Percentiles rank a stretch among this genome's conserved stretches.
Evolutionary conservation across 768 basidiomycete genomes (phyloP).

Genomic region (Porphyrellus cyaneotinctus): DNA sequence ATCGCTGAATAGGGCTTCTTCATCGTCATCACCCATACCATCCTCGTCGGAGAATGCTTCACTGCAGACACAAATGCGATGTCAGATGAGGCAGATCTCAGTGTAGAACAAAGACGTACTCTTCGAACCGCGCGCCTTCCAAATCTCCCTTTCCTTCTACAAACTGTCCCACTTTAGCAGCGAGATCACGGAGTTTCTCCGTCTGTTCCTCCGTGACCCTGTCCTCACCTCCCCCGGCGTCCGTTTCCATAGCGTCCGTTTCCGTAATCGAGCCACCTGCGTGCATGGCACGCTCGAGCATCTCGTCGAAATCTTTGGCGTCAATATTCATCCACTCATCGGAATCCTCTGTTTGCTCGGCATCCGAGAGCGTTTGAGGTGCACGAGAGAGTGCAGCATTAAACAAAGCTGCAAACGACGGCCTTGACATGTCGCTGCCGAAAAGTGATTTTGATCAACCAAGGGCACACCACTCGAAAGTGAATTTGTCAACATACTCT

Average conservation of each 20-base stretch:
- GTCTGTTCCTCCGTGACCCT: constrained; percentile 62
- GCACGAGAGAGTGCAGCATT: constrained; percentile 55
- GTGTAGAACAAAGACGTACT: constrained; percentile 52
- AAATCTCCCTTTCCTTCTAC: constrained; percentile 86
- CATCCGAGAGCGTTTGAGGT: constrained; percentile 23
- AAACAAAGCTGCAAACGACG: constrained; percentile 73
- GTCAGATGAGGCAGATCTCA: constrained; percentile 1
- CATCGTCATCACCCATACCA: constrained; percentile 22
- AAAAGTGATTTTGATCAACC: constrained; percentile 7
- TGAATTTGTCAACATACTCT: constrained; percentile 50
- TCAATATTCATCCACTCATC: constrained; percentile 89
- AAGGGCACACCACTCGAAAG: not conserved
- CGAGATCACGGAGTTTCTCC: constrained; percentile 65
- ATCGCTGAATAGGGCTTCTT: constrained; percentile 38
- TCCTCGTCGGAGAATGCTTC: constrained; percentile 68
- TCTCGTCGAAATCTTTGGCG: constrained; percentile 67
- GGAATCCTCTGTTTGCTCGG: constrained; percentile 51
- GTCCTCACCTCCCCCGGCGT: constrained; percentile 36
- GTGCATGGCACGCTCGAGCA: constrained; percentile 47
- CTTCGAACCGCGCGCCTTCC: constrained; percentile 85
- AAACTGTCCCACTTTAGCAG: constrained; percentile 84
- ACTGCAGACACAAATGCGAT: constrained; percentile 32
- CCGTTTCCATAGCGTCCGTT: constrained; percentile 49
- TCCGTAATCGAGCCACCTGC: constrained; percentile 10
- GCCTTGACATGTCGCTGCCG: constrained; percentile 53